Percentiles rank a stretch among this genome's conserved stretches.
Conservation (phyloP, 2,329 filamentous ascomycete genomes). For the Hymenoscyphus linearis region DNA sequence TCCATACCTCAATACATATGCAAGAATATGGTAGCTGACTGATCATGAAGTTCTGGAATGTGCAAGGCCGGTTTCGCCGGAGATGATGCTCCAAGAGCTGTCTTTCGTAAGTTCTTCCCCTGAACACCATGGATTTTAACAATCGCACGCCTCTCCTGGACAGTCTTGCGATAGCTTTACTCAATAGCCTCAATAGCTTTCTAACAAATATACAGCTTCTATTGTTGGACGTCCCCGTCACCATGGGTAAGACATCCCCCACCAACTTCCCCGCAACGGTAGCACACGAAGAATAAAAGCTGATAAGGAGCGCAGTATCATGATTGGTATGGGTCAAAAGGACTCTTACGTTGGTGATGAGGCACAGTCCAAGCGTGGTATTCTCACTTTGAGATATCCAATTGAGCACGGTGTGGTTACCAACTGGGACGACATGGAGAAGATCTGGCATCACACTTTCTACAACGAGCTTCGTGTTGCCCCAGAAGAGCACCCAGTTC, state of each 20-base stretch:
- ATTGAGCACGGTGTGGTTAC: constrained; percentile 99
- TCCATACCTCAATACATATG: constrained; percentile 8
- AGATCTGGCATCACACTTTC: constrained; percentile 99
- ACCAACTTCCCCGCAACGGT: constrained; percentile 18
- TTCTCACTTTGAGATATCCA: constrained; percentile 97
- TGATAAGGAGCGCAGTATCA: constrained; percentile 65
- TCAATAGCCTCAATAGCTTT: background rate
- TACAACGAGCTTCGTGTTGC: constrained; percentile 99
- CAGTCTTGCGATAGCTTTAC: background rate
- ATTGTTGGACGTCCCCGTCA: constrained; percentile 99
- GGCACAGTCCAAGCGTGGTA: constrained; percentile 99
- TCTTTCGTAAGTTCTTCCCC: constrained; percentile 85
- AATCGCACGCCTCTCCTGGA: background rate
- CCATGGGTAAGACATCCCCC: constrained; percentile 76
- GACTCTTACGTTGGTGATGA: constrained; percentile 99
- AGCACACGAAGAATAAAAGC: constrained; percentile 21
- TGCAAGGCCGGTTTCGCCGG: constrained; percentile 99
- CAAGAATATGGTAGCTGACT: constrained; percentile 20
- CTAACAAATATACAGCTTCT: constrained; percentile 60
- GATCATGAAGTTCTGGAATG: constrained; percentile 85
- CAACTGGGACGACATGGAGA: constrained; percentile 99
- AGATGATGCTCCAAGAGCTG: constrained; percentile 99
- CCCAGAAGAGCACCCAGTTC: constrained; percentile 98
- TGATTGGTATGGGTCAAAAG: constrained; percentile 99
- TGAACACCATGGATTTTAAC: constrained; percentile 19